Percentiles rank a stretch among this genome's conserved stretches.
Evolutionary conservation across 495 filamentous ascomycete species (phyloP).

Genomic region (Evansstolkia leycettana): DNA sequence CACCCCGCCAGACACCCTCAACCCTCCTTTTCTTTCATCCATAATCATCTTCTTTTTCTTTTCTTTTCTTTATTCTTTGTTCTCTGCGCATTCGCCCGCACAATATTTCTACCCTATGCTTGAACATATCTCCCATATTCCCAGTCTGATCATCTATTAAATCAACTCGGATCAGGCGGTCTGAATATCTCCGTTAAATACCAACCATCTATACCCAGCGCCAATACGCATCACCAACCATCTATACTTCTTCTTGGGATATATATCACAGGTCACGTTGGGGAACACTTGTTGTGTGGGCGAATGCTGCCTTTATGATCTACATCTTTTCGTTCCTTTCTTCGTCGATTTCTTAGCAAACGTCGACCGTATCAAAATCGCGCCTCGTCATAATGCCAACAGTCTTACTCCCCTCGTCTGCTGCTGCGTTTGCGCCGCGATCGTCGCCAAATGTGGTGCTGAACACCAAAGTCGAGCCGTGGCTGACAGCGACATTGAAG

Average conservation of each 20-base stretch:
- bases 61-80: slow-evolving; percentile 40
- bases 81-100: slow-evolving; percentile 36
- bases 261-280: neutral
- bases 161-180: slow-evolving; percentile 1
- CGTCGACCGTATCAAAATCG: slow-evolving; percentile 18
- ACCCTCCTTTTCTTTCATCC: slow-evolving; percentile 15
- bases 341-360: slow-evolving; percentile 5
- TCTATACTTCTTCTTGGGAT: no score
- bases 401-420: slow-evolving; percentile 85
- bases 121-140: slow-evolving; percentile 3
- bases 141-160: no score
- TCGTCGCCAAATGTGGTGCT: slow-evolving; percentile 93
- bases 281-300: slow-evolving; percentile 22
- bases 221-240: slow-evolving; percentile 3
- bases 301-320: slow-evolving; percentile 35
- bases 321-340: slow-evolving; percentile 14
- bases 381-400: slow-evolving; percentile 64
- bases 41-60: slow-evolving; percentile 42
- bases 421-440: slow-evolving; percentile 90
- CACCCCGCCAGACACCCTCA: slow-evolving; percentile 5
- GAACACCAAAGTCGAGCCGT: slow-evolving; percentile 87
- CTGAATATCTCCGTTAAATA: slow-evolving; percentile 5
- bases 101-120: slow-evolving; percentile 29
- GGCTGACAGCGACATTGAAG: slow-evolving; percentile 94
- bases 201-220: slow-evolving; percentile 3